These are phyloP conservation scores for Geotrichum cucujoidarum DNA, from an alignment of 1,139 yeast genomes.

Conservation along the genomic window DNA sequence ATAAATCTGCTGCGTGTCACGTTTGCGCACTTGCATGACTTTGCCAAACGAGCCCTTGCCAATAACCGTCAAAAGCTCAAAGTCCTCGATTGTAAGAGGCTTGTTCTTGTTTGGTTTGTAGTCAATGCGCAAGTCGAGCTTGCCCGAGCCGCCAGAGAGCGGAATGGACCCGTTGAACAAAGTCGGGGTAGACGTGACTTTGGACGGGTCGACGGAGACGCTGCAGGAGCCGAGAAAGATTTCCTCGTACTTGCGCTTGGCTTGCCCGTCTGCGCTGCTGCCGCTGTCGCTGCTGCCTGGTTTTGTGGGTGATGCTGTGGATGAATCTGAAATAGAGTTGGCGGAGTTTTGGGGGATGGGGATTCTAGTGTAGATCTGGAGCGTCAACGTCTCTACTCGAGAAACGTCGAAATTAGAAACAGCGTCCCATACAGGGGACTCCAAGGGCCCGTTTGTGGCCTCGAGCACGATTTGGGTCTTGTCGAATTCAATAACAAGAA, in stretches of 20 bases:
- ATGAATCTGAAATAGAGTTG: neutral
- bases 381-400: slow-evolving; percentile 51
- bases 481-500: slow-evolving; percentile 43
- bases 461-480: slow-evolving; percentile 75
- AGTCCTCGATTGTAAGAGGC: slow-evolving; percentile 81
- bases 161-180: slow-evolving; percentile 19
- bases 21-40: slow-evolving; percentile 96
- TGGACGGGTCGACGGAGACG: slow-evolving; percentile 23
- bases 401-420: slow-evolving; percentile 91
- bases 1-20: slow-evolving; percentile 88
- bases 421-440: slow-evolving; percentile 70
- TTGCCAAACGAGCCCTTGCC: slow-evolving; percentile 98
- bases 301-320: slow-evolving; percentile 2
- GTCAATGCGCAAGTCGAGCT: slow-evolving; percentile 60
- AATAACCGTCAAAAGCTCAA: slow-evolving; percentile 86
- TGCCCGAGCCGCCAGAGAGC: slow-evolving; percentile 38
- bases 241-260: slow-evolving; percentile 26
- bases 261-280: neutral
- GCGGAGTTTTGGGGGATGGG: slow-evolving; percentile 26
- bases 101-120: slow-evolving; percentile 61
- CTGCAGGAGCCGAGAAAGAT: slow-evolving; percentile 39
- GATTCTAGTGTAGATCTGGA: slow-evolving; percentile 80
- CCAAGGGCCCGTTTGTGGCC: slow-evolving; percentile 66
- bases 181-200: slow-evolving; percentile 8
- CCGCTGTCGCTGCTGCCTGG: neutral